phyloP scores from a whole-genome alignment of 139 green algal species.

The Limnomonas spitsbergensis region DNA sequence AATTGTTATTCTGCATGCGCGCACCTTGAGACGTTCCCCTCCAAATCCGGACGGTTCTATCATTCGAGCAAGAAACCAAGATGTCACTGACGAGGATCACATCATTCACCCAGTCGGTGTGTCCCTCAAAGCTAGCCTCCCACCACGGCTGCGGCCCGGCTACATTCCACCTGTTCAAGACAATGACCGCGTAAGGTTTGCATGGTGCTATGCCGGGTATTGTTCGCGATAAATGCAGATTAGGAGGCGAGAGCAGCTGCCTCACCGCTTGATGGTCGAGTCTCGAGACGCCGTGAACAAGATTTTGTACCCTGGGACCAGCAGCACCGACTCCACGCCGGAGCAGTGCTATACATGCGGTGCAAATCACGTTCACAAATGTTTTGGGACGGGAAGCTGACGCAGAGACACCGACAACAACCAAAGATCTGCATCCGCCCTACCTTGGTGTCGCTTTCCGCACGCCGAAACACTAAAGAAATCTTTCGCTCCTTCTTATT shows the following conservation, averaged over 20 bases:
- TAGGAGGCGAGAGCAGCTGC: not conserved
- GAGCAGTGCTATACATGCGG: conserved; percentile 61
- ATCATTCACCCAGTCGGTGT: conserved; percentile 72
- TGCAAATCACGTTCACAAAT: too few species aligned
- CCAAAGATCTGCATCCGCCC: not conserved
- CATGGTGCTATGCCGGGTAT: too few species aligned
- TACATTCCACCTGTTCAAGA: conserved; percentile 21
- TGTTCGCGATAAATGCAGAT: not conserved
- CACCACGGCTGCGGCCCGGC: conserved; percentile 10
- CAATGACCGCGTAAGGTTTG: too few species aligned
- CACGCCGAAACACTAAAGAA: not conserved
- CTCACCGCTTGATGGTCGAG: conserved; percentile 54
- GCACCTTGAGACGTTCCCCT: conserved; percentile 11
- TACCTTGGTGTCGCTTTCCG: conserved; percentile 14
- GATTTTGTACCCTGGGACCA: conserved; percentile 27
- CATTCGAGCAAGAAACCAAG: conserved; percentile 58
- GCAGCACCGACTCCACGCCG: conserved; percentile 48
- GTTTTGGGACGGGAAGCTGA: not conserved
- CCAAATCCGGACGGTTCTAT: conserved; percentile 63
- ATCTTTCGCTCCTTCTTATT: conserved; percentile 17
- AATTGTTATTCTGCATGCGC: too few species aligned
- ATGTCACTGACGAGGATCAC: conserved; percentile 44
- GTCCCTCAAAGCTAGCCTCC: conserved; percentile 52
- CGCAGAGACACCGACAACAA: not conserved
- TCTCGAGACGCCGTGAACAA: conserved; percentile 64